Conservation (phyloP, 306 rosid genomes). For the Quercus berberidifolia region DNA sequence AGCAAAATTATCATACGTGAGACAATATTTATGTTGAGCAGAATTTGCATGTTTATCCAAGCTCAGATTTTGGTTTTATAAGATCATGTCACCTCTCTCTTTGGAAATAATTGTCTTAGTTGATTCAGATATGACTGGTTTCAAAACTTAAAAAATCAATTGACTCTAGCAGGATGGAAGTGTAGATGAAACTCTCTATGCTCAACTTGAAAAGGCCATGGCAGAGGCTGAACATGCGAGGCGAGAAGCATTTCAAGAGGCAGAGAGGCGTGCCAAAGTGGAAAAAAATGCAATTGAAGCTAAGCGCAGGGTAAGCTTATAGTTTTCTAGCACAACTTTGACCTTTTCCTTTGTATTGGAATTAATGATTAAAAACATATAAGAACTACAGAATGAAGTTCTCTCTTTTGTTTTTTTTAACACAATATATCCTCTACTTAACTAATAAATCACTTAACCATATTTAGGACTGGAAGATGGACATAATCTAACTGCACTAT, state of each 20-base stretch:
- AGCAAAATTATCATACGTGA: background rate
- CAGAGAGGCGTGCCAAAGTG: constrained; percentile 50
- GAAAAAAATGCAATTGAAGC: constrained; percentile 64
- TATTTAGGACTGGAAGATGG: background rate
- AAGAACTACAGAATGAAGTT: background rate
- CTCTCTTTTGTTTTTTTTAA: background rate
- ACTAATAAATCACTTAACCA: background rate
- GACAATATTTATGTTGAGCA: background rate
- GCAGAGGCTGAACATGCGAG: constrained; percentile 62
- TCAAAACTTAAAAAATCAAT: background rate
- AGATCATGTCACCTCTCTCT: constrained; percentile 4
- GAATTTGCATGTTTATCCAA: background rate
- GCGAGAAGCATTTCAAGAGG: constrained; percentile 50
- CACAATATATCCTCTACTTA: background rate
- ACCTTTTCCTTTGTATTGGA: constrained; percentile 8
- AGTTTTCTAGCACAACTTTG: background rate
- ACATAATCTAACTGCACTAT: background rate
- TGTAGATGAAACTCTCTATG: constrained; percentile 46
- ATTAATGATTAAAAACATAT: too few species aligned
- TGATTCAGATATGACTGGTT: background rate
- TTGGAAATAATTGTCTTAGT: background rate
- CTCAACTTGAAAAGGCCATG: constrained; percentile 60
- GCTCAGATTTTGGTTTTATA: constrained; percentile 5
- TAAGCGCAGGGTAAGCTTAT: constrained; percentile 47
- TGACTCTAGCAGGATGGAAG: constrained; percentile 59